Evolutionary conservation across 1,284 basidiomycete species (phyloP), one percentile per base, ranked within the genome.

Genomic region (Apiotrichum sp.): DNA sequence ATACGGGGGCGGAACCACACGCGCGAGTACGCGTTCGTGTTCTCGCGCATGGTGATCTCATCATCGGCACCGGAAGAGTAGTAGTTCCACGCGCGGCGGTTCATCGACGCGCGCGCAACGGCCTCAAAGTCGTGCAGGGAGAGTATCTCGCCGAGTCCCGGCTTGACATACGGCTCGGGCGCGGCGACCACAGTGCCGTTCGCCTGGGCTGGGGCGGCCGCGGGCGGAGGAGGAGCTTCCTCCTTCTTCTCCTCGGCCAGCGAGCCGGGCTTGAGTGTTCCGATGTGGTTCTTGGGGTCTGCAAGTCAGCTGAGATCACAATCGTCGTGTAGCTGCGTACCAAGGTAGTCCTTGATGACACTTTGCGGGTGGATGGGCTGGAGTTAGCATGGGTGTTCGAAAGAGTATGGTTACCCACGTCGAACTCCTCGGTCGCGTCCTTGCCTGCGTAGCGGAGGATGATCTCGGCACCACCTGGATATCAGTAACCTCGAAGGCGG

Each of bases 1-100:
- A 97, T 80, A 13, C 91, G 83, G 10, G 93, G 93, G 14, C 93
- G 82, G 80, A 97, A 96, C 92, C 93, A 97, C 65, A 97, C 82
- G 54, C 90, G 79, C 63, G 91, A 89, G 71, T 87, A 97, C 0
- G 89, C 90, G 48, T 84, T 81, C 56, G 87, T 86, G 70, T 96
- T 96, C 74, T 97, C 92, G 31, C 92, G 81, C 74, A 83, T 83
- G 38, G 87, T 93, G 65, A 91, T 88, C 74, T 92, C 89, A 67
- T 92, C 89, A 68, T 93, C 89, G 10, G 89, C 84, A 11, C 89
- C 90, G 49, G 86, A 88, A 36, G 84, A 86, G 69, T 91, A 92
- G 73, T 92, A 93, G 31, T 89, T 89, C 90, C 90, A 93, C 0
- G 87, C 88, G 66, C 88, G 87, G 53, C 85, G 83, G 0, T 83